A percentile compares a stretch with the other conserved stretches of the same genome.
phyloP scores from a whole-genome alignment of 805 yeast species.

The Metschnikowia corniflorae region DNA sequence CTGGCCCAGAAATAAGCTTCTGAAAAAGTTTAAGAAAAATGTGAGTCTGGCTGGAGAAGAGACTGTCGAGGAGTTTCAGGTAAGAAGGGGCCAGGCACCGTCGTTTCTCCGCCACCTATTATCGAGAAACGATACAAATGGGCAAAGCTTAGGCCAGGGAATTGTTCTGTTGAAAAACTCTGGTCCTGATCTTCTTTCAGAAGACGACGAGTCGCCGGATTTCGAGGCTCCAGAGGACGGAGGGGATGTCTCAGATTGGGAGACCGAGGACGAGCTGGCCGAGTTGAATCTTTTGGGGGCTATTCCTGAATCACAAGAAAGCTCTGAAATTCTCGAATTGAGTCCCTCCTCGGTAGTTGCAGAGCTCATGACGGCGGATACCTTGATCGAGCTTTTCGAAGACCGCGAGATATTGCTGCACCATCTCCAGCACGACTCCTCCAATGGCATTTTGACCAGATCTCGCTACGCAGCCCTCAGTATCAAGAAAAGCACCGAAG shows the following conservation, averaged over 20 bases:
- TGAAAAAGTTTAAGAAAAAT: too few species aligned
- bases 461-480: constrained; percentile 22
- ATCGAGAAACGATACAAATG: constrained; percentile 1
- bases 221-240: constrained; percentile 3
- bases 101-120: constrained; percentile 22
- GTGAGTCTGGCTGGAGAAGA: background rate
- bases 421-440: constrained; percentile 23
- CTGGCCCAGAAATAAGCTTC: constrained; percentile 1
- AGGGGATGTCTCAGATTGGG: constrained; percentile 9
- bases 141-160: background rate
- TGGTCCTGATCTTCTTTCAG: too few species aligned
- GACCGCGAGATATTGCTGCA: constrained; percentile 23
- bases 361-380: constrained; percentile 16
- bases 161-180: background rate
- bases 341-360: constrained; percentile 2
- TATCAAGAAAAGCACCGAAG: background rate
- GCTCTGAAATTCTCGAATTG: background rate
- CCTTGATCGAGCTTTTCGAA: constrained; percentile 13
- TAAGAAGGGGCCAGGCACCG: constrained; percentile 20
- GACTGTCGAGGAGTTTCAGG: constrained; percentile 5
- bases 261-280: constrained; percentile 2
- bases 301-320: background rate
- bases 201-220: constrained; percentile 14
- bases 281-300: background rate
- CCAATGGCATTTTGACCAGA: constrained; percentile 30